Evolutionary conservation across 192 early-diverging fungal species (phyloP), one percentile per base, ranked within the genome.

Genomic region (Rhizoclosmatium sp.): DNA sequence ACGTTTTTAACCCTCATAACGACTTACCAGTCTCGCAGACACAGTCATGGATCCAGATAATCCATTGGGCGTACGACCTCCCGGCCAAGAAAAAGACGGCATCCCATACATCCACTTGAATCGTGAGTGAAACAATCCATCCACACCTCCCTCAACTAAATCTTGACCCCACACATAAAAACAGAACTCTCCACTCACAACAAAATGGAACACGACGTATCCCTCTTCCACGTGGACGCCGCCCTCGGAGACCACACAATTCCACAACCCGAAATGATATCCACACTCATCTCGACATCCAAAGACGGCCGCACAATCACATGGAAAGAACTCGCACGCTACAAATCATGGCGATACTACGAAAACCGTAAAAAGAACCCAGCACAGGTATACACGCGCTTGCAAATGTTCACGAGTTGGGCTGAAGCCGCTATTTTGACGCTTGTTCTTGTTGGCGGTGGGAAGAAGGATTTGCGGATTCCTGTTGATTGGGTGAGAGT

Each of bases 131-230:
- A 31, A 31, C 31, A 0, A 31, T 31, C 31, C 0, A 31, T 31
- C 31, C 31, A 31, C 31, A 31, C 31, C 31, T 31, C 31, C 31
- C 31, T 31, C 0, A 31, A 31, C 31, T 31, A 31, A 31, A 31
- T 31, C 31, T 31, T 31, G 31, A 31, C 62, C 10, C 2, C 62
- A 2, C 62, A 65, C 62, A 65, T 10, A 12, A 31, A 16, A 58
- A 10, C 21, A 44, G 48, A 67, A 10, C 56, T 77, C 64, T 49
- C 42, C 64, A 65, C 45, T n/a, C 75, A 77, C 75, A 47, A 45
- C 14, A 39, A 31, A 44, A 84, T 84, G 39, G 83, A 84, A 72
- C 83, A 84, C 56, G 83, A 84, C 47, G 77, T 77, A 2, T 84
- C 83, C 14, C 58, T 84, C 44, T 45, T 71, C 51, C 69, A 80